A percentile compares a stretch with the other conserved stretches of the same genome.
phyloP scores from a whole-genome alignment of 129 eudicot genomes.

The Arctium lappa region DNA sequence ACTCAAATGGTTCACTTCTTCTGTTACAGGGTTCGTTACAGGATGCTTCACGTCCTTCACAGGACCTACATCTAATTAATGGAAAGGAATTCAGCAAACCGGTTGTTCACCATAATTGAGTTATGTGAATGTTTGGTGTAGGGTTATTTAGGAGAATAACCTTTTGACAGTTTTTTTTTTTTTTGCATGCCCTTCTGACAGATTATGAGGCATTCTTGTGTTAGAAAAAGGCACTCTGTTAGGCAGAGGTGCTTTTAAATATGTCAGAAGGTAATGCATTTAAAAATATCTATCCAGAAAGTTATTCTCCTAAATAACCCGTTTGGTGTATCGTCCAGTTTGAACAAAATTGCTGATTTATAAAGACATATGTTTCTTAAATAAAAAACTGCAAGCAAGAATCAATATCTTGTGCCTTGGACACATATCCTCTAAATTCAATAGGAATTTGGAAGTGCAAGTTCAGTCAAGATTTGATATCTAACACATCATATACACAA shows the following conservation, averaged over 20 bases:
- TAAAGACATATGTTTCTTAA: neutral
- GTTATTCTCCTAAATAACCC: neutral
- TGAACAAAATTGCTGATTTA: neutral
- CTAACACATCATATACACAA: neutral
- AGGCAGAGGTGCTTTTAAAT: neutral
- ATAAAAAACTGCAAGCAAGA: neutral
- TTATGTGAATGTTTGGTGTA: neutral
- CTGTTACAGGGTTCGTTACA: constrained; percentile 35
- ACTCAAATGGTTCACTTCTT: constrained; percentile 73
- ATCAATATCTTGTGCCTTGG: no score
- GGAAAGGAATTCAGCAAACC: neutral
- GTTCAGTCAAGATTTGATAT: no score
- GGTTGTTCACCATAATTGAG: neutral
- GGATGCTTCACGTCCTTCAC: constrained; percentile 31
- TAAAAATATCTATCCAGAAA: neutral
- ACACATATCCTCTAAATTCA: no score
- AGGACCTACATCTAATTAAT: constrained; percentile 27
- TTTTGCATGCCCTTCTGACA: neutral
- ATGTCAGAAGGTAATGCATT: neutral
- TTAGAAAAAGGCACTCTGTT: neutral
- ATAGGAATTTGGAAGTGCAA: no score
- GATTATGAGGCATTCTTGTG: neutral
- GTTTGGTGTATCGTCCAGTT: neutral
- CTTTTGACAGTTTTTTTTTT: neutral
- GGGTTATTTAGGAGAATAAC: neutral